Percentiles rank a stretch among this genome's conserved stretches.
phyloP scores from a whole-genome alignment of 352 stramenopile genomes.

The Pythium apleroticum region DNA sequence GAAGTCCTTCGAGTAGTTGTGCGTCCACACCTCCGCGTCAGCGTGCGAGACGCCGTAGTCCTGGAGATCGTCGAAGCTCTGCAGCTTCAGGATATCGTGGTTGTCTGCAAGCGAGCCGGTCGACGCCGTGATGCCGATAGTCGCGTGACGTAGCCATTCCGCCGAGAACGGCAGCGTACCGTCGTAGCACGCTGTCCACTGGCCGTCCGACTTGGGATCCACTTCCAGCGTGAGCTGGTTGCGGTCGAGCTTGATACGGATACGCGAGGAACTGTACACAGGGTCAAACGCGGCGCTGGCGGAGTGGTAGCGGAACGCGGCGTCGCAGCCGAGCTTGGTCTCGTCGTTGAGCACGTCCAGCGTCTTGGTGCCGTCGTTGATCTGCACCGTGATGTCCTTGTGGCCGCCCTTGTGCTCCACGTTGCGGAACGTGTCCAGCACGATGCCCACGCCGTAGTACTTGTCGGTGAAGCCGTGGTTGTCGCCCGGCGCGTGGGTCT shows the following conservation, averaged over 20 bases:
- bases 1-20: constrained; percentile 88
- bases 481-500: constrained; percentile 49
- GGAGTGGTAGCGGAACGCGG: constrained; percentile 75
- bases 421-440: constrained; percentile 83
- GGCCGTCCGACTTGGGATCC: constrained; percentile 50
- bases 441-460: constrained; percentile 67
- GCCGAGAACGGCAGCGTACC: constrained; percentile 58
- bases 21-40: constrained; percentile 72
- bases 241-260: constrained; percentile 64
- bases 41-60: constrained; percentile 52
- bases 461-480: constrained; percentile 79
- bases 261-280: constrained; percentile 64
- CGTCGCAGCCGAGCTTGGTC: constrained; percentile 72
- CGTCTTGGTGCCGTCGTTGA: constrained; percentile 76
- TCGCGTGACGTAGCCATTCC: constrained; percentile 67
- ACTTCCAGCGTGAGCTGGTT: constrained; percentile 59
- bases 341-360: constrained; percentile 70
- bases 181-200: constrained; percentile 69
- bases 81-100: constrained; percentile 74
- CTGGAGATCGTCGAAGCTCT: constrained; percentile 60
- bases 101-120: constrained; percentile 81
- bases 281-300: constrained; percentile 69
- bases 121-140: constrained; percentile 70
- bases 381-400: constrained; percentile 79
- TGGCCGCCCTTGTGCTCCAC: constrained; percentile 73